Evolutionary conservation across 768 basidiomycete genomes (phyloP), one percentile per base, ranked within the genome.

Genomic region (Trichaptum fuscoviolaceum): DNA sequence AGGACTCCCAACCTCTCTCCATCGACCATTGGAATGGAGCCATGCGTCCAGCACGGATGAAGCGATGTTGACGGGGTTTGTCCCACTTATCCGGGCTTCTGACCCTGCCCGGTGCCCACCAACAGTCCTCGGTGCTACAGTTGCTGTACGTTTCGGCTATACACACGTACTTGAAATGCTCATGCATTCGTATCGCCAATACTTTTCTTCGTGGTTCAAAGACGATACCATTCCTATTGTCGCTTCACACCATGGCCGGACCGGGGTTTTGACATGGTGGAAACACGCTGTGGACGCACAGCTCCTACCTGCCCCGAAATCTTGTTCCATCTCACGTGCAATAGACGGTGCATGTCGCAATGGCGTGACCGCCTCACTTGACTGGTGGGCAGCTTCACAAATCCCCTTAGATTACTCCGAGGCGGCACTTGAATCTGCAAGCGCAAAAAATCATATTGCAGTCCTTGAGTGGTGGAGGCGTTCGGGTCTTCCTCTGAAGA

Each of bases 401-500:
- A 80, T 85, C 67, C 79, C 84, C 0, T 80, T 93, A 69, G 85
- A 90, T 70, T 93, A 92, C 73, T 89, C 92, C 52, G 91, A 92
- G 70, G 85, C 86, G 10, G 88, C 92, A 1, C 85, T 95, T 36
- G 90, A 92, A 71, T 83, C 86, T 68, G 93, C 93, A 6, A 91
- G 89, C 66, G 82, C 90, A 20, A 92, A 88, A 72, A 90, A 90
- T 67, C 88, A 87, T 70, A 79, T 93, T n/a, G 78, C 82, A 4
- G 87, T 92, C 6, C 83, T 95, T 58, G 87, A 90, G 36, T 95
- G 93, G 93, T 95, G 92, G 93, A 87, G 87, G 35, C 75, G 75
- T 59, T 75, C 75, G 1, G 78, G 80, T 3, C 77, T 93, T 35
- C 83, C 85, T 12, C 85, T 95, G 70, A 93, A 92, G 75, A 86